Evolutionary conservation across 2,329 filamentous ascomycete species (phyloP).

Genomic region (Helotiales sp.): DNA sequence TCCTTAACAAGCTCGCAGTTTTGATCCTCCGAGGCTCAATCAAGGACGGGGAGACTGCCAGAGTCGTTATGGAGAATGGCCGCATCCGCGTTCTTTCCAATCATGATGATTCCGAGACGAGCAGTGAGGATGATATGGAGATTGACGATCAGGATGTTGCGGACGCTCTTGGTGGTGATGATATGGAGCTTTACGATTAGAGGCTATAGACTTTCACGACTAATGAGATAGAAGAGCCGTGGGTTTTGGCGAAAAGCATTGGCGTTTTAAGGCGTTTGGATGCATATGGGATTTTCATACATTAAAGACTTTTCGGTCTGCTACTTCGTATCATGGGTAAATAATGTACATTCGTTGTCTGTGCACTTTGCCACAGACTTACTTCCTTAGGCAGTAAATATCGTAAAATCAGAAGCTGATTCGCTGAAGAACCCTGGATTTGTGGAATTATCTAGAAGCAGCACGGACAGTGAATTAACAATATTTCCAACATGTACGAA

Average conservation of each 20-base stretch:
- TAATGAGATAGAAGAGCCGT: constrained; percentile 18
- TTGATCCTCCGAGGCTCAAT: constrained; percentile 86
- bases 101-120: constrained; percentile 77
- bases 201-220: constrained; percentile 12
- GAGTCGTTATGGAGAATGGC: constrained; percentile 78
- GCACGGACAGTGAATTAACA: no score
- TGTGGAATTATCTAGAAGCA: no score
- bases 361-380: no score
- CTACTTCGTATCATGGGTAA: no score
- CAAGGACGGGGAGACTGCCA: constrained; percentile 81
- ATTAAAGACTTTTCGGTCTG: no score
- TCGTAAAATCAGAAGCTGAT: no score
- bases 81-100: constrained; percentile 84
- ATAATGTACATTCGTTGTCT: no score
- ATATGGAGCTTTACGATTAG: constrained; percentile 58
- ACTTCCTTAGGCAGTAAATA: no score
- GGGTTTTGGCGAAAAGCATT: constrained; percentile 5
- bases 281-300: no score
- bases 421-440: no score
- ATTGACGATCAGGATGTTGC: constrained; percentile 60
- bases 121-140: constrained; percentile 72
- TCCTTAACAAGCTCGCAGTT: constrained; percentile 90
- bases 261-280: constrained; percentile 7
- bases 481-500: no score
- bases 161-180: constrained; percentile 63